These are phyloP conservation scores for Chrysanthemum seticuspe DNA, from an alignment of 129 eudicot genomes.

Conservation along the genomic window DNA sequence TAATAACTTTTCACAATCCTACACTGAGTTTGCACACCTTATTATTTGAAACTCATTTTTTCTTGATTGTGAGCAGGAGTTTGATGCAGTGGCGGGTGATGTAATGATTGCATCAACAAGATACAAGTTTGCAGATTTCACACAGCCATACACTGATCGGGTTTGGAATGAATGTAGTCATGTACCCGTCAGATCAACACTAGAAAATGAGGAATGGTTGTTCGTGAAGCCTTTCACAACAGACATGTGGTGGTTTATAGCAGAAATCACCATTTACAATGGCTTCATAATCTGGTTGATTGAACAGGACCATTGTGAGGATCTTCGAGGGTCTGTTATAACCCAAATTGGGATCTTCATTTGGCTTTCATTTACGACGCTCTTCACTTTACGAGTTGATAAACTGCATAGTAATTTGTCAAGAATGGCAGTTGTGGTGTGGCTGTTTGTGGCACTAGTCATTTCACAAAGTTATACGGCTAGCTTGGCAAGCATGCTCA, in stretches of 20 bases:
- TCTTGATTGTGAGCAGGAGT: conserved; percentile 29
- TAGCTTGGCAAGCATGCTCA: conserved; percentile 59
- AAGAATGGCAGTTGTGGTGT: conserved; percentile 41
- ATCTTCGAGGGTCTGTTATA: background rate
- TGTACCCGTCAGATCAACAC: conserved; percentile 27
- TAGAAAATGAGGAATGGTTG: conserved; percentile 44
- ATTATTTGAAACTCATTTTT: background rate
- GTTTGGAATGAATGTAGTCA: conserved; percentile 46
- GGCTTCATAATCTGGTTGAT: conserved; percentile 49
- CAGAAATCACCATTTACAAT: conserved; percentile 36
- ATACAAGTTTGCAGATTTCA: conserved; percentile 43
- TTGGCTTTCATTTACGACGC: conserved; percentile 42
- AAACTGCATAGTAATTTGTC: conserved; percentile 47
- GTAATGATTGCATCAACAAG: conserved; percentile 40
- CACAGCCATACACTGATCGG: conserved; percentile 57
- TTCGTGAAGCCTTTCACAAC: conserved; percentile 54
- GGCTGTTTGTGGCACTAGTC: conserved; percentile 55
- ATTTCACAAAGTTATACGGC: conserved; percentile 64
- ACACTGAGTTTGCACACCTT: background rate
- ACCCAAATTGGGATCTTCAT: conserved; percentile 37
- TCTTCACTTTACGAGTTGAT: conserved; percentile 45
- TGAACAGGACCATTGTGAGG: too few relatives aligned
- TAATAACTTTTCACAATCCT: background rate
- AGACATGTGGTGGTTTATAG: conserved; percentile 53
- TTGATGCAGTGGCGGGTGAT: conserved; percentile 49